phyloP scores from a whole-genome alignment of 2,329 filamentous ascomycete species.

The Teratosphaeria viscida region DNA sequence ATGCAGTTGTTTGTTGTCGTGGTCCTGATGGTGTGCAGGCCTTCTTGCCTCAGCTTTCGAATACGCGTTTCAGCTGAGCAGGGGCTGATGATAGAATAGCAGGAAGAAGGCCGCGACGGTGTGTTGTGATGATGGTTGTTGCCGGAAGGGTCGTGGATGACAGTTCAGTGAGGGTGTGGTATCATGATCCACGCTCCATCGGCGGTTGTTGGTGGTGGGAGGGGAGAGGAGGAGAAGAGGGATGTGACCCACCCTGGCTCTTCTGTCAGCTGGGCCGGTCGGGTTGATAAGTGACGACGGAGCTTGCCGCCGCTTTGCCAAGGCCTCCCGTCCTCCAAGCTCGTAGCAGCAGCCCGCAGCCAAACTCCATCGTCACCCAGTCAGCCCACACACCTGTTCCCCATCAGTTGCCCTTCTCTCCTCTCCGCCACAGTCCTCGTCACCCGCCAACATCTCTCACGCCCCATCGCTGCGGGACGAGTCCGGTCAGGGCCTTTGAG shows the following conservation, averaged over 20 bases:
- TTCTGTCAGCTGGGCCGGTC: background rate
- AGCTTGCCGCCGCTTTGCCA: background rate
- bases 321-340: background rate
- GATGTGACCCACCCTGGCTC: background rate
- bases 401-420: background rate
- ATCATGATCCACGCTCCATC: background rate
- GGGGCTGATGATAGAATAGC: background rate
- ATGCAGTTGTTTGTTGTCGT: background rate
- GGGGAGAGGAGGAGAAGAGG: background rate
- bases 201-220: background rate
- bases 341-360: background rate
- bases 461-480: background rate
- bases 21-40: background rate
- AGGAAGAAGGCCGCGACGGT: background rate
- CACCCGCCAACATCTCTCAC: background rate
- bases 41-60: background rate
- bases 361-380: background rate
- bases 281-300: background rate
- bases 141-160: background rate
- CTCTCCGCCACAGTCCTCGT: background rate
- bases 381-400: background rate
- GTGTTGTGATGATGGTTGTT: background rate
- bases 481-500: background rate
- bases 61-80: slow-evolving; percentile 1
- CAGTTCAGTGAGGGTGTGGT: background rate